Conservation (phyloP, 345 rosid genomes). For the Rubroshorea leprosula region DNA sequence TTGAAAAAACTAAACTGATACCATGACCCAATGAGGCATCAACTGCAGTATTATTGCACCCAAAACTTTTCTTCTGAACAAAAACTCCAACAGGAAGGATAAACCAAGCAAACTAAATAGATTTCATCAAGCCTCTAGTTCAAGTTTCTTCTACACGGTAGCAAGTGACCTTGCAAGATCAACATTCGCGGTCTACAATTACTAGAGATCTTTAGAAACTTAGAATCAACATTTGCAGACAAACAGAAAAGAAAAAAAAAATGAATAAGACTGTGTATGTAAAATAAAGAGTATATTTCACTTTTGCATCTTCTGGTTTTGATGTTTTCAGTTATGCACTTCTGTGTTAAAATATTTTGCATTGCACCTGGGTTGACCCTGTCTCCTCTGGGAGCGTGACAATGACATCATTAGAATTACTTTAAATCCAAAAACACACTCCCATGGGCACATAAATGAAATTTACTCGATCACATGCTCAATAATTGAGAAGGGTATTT, state of each 20-base stretch:
- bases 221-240: slow-evolving; percentile 6
- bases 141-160: slow-evolving; percentile 72
- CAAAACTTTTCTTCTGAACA: slow-evolving; percentile 1
- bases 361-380: too few relatives aligned
- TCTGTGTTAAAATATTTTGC: too few relatives aligned
- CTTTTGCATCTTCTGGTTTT: too few relatives aligned
- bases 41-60: not conserved
- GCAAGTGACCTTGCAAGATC: slow-evolving; percentile 88
- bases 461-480: too few relatives aligned
- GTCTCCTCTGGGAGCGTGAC: too few relatives aligned
- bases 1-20: too few relatives aligned
- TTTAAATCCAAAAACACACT: not conserved
- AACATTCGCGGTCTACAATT: slow-evolving; percentile 74
- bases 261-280: too few relatives aligned
- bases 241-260: not conserved
- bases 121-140: slow-evolving; percentile 62
- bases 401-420: too few relatives aligned
- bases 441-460: too few relatives aligned
- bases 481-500: too few relatives aligned
- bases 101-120: slow-evolving; percentile 15
- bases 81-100: not conserved
- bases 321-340: too few relatives aligned
- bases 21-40: not conserved
- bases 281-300: too few relatives aligned
- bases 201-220: slow-evolving; percentile 25